Conservation (phyloP, 73 alveolate species). For the Symbiodinium pilosum region DNA sequence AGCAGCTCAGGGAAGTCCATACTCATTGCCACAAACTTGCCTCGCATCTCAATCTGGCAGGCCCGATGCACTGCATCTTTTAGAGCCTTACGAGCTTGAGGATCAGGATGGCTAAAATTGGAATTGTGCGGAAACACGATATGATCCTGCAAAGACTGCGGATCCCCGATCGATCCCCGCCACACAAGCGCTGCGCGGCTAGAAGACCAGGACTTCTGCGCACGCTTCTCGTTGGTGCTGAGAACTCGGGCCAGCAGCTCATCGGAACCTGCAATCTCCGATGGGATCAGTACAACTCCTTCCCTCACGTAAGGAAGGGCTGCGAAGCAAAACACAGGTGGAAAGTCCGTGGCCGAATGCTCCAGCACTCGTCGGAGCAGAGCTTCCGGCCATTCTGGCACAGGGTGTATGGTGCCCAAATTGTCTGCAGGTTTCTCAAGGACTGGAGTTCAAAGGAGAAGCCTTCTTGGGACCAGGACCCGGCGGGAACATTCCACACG, state of each 20-base stretch:
- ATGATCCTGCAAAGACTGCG: background rate
- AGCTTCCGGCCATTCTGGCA: background rate
- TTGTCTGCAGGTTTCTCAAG: background rate
- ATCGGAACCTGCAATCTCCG: background rate
- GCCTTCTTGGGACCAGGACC: background rate
- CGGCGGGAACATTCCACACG: background rate
- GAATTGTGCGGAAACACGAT: background rate
- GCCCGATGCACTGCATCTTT: background rate
- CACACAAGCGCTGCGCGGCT: background rate
- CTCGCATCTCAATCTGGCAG: slow-evolving; percentile 3
- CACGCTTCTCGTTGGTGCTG: background rate
- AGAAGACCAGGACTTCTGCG: background rate
- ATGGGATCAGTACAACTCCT: background rate
- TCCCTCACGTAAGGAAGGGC: background rate
- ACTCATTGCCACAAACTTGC: background rate
- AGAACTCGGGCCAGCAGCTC: background rate
- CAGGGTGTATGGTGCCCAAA: background rate
- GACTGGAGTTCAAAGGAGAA: slow-evolving; percentile 13
- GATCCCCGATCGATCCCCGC: slow-evolving; percentile 3
- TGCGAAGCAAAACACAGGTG: background rate
- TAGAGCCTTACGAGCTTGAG: background rate
- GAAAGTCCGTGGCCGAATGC: background rate
- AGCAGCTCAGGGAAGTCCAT: background rate
- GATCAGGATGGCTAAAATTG: background rate
- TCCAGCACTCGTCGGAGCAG: background rate